Percentiles rank a stretch among this genome's conserved stretches.
phyloP scores from a whole-genome alignment of 1,284 basidiomycete species.

The Volvariella volvacea region DNA sequence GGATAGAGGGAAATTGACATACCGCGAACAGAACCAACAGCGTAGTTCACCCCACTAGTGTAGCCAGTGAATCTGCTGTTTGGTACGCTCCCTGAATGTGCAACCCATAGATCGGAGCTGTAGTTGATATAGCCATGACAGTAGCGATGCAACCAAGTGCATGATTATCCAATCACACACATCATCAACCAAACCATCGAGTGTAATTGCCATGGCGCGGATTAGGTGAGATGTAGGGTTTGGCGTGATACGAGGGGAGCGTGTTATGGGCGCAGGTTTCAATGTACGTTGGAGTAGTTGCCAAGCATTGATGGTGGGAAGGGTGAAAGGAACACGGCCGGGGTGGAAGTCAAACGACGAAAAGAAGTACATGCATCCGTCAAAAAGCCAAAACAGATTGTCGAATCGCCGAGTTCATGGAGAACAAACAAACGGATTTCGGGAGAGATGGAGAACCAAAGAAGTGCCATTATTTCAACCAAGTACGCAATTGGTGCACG shows the following conservation, averaged over 20 bases:
- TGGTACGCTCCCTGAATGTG: constrained; percentile 36
- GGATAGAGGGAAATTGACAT: constrained; percentile 7
- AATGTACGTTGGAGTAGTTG: too few species aligned
- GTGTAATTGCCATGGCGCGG: too few species aligned
- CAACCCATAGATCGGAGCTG: constrained; percentile 56
- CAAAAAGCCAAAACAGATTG: constrained; percentile 1
- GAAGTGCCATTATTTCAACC: constrained; percentile 62
- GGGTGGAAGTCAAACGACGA: too few species aligned
- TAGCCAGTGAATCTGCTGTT: constrained; percentile 36
- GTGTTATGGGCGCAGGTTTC: too few species aligned
- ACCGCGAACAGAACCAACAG: constrained; percentile 43
- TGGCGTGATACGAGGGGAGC: too few species aligned
- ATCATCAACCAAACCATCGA: too few species aligned
- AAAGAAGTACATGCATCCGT: too few species aligned
- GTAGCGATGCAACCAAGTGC: background rate
- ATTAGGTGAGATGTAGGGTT: too few species aligned
- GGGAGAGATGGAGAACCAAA: constrained; percentile 52
- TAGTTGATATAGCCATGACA: too few species aligned
- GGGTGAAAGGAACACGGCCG: background rate
- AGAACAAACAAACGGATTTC: constrained; percentile 43
- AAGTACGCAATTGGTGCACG: too few species aligned
- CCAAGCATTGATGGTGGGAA: too few species aligned
- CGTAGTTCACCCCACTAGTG: constrained; percentile 40
- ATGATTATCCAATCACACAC: too few species aligned
- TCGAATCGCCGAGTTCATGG: constrained; percentile 8